Evolutionary conservation across 176 grass and related monocot species (phyloP).

Genomic region (Thalia dealbata): DNA sequence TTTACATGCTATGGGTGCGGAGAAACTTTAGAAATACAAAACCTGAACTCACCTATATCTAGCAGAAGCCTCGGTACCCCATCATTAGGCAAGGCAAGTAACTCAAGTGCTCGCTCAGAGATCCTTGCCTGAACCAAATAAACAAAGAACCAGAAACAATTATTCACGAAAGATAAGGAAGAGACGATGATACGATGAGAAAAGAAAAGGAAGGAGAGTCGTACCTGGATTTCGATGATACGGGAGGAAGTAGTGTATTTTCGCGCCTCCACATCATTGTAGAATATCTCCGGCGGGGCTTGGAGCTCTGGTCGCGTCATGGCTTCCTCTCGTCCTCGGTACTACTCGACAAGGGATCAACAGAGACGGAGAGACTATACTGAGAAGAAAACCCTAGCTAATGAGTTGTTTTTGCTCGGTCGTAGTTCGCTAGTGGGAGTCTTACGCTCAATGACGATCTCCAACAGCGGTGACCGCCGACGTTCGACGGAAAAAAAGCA

Average conservation of each 20-base stretch:
- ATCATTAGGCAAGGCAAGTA: slow-evolving; percentile 68
- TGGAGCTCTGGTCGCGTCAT: slow-evolving; percentile 93
- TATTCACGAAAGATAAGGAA: background rate
- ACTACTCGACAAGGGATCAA: background rate
- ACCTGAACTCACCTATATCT: slow-evolving; percentile 53
- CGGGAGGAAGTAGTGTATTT: slow-evolving; percentile 98
- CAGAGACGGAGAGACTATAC: no score
- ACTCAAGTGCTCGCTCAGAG: slow-evolving; percentile 81
- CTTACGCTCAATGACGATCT: no score
- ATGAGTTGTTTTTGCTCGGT: no score
- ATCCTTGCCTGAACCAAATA: slow-evolving; percentile 51
- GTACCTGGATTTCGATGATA: slow-evolving; percentile 91
- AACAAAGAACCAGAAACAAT: background rate
- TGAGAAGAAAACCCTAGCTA: no score
- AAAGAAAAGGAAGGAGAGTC: background rate
- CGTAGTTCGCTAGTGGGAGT: no score
- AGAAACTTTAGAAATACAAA: no score
- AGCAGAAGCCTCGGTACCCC: slow-evolving; percentile 73
- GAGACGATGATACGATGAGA: background rate
- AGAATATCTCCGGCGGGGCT: slow-evolving; percentile 91
- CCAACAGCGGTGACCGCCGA: no score
- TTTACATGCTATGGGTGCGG: no score
- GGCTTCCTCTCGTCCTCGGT: background rate
- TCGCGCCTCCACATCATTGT: slow-evolving; percentile 83
- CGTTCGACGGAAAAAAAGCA: no score